A percentile compares a stretch with the other conserved stretches of the same genome.
These are phyloP conservation scores for Parathielavia hyrcaniae DNA, from an alignment of 495 filamentous ascomycete genomes.

Conservation along the genomic window DNA sequence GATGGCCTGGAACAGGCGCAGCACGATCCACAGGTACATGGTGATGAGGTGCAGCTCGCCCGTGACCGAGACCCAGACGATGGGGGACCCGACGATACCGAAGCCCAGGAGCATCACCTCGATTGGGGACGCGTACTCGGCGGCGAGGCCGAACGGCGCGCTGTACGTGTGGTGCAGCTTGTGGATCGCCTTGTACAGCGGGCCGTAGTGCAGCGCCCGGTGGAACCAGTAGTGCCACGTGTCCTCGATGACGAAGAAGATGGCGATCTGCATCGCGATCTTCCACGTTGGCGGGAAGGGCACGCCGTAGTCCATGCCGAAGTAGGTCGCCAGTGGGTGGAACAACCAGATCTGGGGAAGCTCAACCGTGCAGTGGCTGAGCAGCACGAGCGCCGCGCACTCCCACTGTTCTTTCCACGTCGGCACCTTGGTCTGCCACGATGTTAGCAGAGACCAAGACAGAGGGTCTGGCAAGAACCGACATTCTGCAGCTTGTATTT, in stretches of 20 bases:
- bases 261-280: conserved; percentile 84
- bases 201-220: conserved; percentile 89
- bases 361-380: conserved; percentile 94
- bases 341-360: conserved; percentile 98
- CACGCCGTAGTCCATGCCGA: conserved; percentile 79
- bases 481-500: conserved; percentile 92
- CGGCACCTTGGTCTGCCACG: conserved; percentile 71
- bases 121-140: conserved; percentile 96
- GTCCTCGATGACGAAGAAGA: conserved; percentile 96
- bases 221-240: conserved; percentile 98
- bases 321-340: conserved; percentile 93
- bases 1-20: conserved; percentile 94
- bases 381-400: conserved; percentile 83
- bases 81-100: conserved; percentile 75
- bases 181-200: conserved; percentile 89
- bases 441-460: conserved; percentile 9
- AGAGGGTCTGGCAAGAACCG: conserved; percentile 26
- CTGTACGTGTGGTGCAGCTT: conserved; percentile 99
- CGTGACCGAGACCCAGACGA: conserved; percentile 79
- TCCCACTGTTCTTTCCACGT: conserved; percentile 87
- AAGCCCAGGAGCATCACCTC: conserved; percentile 97
- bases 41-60: conserved; percentile 87
- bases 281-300: conserved; percentile 80
- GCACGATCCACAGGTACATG: conserved; percentile 95
- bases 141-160: conserved; percentile 90